Conservation (phyloP, 2,329 filamentous ascomycete genomes). For the Nothophaeocryptopus gaeumannii region DNA sequence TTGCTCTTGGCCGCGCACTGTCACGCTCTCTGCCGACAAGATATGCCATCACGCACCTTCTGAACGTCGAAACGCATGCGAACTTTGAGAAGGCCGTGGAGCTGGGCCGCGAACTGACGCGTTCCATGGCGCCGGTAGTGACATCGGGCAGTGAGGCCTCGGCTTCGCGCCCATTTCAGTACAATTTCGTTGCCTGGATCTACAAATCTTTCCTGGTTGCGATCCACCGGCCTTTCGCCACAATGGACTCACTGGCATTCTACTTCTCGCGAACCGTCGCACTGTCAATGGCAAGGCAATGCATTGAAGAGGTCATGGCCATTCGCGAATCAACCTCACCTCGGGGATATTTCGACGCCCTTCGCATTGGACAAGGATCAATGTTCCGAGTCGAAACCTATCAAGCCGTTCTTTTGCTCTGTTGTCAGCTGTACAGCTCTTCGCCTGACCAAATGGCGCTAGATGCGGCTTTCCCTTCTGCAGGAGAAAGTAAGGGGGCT, state of each 20-base stretch:
- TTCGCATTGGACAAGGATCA: neutral
- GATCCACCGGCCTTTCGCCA: neutral
- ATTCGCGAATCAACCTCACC: neutral
- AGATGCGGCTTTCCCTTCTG: neutral
- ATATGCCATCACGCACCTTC: neutral
- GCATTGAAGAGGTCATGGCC: neutral
- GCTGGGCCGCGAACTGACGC: neutral
- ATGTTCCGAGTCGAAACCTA: conserved; percentile 1
- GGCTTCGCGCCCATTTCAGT: neutral
- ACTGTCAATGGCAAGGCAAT: neutral
- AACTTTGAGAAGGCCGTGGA: neutral
- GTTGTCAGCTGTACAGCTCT: neutral
- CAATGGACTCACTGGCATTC: neutral
- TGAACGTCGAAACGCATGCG: conserved; percentile 2
- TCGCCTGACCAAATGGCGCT: neutral
- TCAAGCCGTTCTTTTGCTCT: neutral
- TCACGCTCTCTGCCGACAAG: neutral
- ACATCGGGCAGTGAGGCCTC: neutral
- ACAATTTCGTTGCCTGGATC: neutral
- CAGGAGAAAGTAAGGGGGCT: neutral
- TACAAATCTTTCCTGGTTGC: neutral
- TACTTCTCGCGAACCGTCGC: neutral
- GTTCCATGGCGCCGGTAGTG: neutral
- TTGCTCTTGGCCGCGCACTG: neutral
- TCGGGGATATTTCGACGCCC: neutral